phyloP scores from a whole-genome alignment of 352 stramenopile species.

The Globisporangium perplexum region DNA sequence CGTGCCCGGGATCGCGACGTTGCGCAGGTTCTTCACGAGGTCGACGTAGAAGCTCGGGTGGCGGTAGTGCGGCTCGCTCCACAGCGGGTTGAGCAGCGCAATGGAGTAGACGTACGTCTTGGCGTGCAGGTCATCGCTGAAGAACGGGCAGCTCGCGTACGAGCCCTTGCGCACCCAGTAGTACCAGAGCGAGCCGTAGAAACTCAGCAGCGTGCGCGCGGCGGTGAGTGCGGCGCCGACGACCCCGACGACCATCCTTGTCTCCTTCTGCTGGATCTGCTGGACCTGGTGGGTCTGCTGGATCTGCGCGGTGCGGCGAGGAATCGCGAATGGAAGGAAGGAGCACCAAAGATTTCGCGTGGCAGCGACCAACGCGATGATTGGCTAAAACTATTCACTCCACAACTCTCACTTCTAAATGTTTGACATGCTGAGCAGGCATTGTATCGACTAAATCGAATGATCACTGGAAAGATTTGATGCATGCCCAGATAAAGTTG shows the following conservation, averaged over 20 bases:
- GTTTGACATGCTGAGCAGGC: too few relatives aligned
- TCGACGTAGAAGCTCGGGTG: constrained; percentile 94
- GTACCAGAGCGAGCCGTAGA: constrained; percentile 72
- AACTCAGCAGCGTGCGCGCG: constrained; percentile 51
- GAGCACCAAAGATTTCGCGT: not conserved
- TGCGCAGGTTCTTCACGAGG: constrained; percentile 95
- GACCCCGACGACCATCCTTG: constrained; percentile 26
- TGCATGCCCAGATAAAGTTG: too few relatives aligned
- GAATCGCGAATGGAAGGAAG: constrained; percentile 12
- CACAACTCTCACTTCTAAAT: too few relatives aligned
- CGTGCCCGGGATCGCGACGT: constrained; percentile 97
- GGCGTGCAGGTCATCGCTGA: constrained; percentile 68
- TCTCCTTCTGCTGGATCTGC: constrained; percentile 4
- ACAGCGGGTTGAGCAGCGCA: constrained; percentile 92
- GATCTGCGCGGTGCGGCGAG: constrained; percentile 6
- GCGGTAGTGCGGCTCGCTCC: constrained; percentile 95
- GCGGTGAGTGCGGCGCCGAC: constrained; percentile 17
- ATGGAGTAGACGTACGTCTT: constrained; percentile 95
- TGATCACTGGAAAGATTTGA: too few relatives aligned
- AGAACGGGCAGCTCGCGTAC: constrained; percentile 79
- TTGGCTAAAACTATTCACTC: too few relatives aligned
- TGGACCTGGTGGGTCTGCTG: too few relatives aligned
- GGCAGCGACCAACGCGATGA: too few relatives aligned
- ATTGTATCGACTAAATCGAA: too few relatives aligned
- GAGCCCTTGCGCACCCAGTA: constrained; percentile 73